Evolutionary conservation across 2,329 filamentous ascomycete genomes (phyloP).

Genomic region (Neonectria neomacrospora): DNA sequence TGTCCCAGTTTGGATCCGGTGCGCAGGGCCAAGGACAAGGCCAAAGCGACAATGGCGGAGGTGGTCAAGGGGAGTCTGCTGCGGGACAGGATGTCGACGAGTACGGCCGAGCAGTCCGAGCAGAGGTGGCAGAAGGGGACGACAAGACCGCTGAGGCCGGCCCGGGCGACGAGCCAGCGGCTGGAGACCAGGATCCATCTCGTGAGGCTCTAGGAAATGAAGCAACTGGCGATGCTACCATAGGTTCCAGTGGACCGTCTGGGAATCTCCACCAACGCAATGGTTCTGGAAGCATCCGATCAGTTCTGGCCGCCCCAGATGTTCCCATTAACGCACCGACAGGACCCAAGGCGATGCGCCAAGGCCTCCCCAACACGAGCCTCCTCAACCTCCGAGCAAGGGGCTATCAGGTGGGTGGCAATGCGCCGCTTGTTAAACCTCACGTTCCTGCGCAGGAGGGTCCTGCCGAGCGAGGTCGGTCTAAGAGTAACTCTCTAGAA

Average conservation of each 20-base stretch:
- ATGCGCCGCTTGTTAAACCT: constrained; percentile 45
- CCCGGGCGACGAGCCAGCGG: constrained; percentile 32
- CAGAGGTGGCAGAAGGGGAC: constrained; percentile 30
- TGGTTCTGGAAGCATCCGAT: constrained; percentile 45
- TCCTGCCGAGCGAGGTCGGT: constrained; percentile 45
- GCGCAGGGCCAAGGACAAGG: constrained; percentile 36
- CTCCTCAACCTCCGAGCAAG: constrained; percentile 71
- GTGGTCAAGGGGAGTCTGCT: constrained; percentile 33
- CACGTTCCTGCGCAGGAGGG: constrained; percentile 33
- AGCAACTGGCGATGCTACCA: constrained; percentile 36
- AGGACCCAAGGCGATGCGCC: constrained; percentile 93
- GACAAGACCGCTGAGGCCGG: constrained; percentile 22
- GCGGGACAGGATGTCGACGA: constrained; percentile 52
- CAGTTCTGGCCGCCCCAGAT: constrained; percentile 51
- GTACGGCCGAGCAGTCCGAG: constrained; percentile 51
- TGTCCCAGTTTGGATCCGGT: constrained; percentile 44
- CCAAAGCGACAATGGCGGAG: constrained; percentile 33
- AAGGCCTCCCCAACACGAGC: constrained; percentile 85
- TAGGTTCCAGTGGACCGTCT: constrained; percentile 34
- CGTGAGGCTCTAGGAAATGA: constrained; percentile 49
- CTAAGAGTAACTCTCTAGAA: constrained; percentile 61
- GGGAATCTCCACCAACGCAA: constrained; percentile 35
- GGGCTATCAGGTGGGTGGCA: constrained; percentile 59
- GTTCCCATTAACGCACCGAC: constrained; percentile 81
- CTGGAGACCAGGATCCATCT: constrained; percentile 34